These are phyloP conservation scores for Agrostemma githago DNA, from an alignment of 148 eudicot species.

Conservation along the genomic window DNA sequence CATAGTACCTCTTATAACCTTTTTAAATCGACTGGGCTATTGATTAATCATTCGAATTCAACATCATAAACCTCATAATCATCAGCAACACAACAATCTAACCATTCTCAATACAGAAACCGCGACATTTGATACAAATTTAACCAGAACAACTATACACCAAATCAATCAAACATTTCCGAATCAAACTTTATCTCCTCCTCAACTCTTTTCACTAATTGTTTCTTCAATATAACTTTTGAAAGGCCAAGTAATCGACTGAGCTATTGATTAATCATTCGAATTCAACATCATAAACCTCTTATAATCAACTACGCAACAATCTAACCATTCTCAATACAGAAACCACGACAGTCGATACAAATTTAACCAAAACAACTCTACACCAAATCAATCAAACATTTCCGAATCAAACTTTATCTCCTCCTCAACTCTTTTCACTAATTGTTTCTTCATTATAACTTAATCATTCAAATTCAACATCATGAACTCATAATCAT, in stretches of 20 bases:
- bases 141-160: not conserved
- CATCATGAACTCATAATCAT: too few relatives aligned
- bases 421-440: not conserved
- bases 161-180: too few relatives aligned
- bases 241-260: not conserved
- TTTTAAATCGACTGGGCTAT: not conserved
- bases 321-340: too few relatives aligned
- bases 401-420: too few relatives aligned
- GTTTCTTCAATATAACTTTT: not conserved
- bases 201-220: not conserved
- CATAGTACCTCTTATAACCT: too few relatives aligned
- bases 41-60: conserved; percentile 5
- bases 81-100: not conserved
- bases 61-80: not conserved
- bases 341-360: not conserved
- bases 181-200: too few relatives aligned
- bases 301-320: not conserved
- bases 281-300: not conserved
- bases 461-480: not conserved
- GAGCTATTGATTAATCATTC: conserved; percentile 4
- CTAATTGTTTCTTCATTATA: not conserved
- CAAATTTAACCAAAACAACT: not conserved
- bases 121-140: not conserved
- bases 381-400: too few relatives aligned
- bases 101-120: too few relatives aligned